Percentiles rank a stretch among this genome's conserved stretches.
Conservation (phyloP, 1,284 basidiomycete genomes). For the Boletellus deceptivus region DNA sequence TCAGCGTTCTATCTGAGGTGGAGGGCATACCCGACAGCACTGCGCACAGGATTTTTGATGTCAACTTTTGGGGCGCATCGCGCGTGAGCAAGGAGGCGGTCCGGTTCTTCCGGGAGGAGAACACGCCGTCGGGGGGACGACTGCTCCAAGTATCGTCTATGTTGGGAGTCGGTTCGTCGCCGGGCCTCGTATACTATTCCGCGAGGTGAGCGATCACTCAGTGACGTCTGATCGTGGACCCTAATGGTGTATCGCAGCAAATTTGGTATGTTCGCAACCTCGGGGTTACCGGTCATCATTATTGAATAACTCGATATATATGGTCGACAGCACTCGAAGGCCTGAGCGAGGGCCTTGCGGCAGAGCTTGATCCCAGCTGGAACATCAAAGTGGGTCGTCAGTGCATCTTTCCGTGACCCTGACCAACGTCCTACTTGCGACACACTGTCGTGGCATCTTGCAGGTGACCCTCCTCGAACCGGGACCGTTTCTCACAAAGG, state of each 20-base stretch:
- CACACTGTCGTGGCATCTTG: neutral
- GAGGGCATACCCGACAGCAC: no score
- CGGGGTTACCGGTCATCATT: no score
- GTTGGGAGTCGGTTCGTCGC: conserved; percentile 5
- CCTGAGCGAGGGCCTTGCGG: no score
- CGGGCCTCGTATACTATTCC: conserved; percentile 13
- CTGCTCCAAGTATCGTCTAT: conserved; percentile 24
- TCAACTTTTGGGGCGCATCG: no score
- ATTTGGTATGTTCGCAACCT: conserved; percentile 12
- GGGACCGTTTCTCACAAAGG: conserved; percentile 19
- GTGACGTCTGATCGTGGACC: neutral
- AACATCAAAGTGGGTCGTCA: conserved; percentile 19
- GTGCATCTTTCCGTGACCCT: neutral
- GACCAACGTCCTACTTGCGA: neutral
- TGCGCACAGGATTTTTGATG: no score
- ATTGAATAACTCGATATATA: neutral
- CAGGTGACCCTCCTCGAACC: conserved; percentile 26
- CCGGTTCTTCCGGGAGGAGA: conserved; percentile 26
- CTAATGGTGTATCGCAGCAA: conserved; percentile 14
- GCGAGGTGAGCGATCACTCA: conserved; percentile 13
- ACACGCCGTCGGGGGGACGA: conserved; percentile 23
- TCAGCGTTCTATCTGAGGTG: no score
- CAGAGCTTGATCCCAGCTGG: conserved; percentile 22
- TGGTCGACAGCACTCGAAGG: conserved; percentile 20
- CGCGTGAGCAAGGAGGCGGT: no score